phyloP scores from a whole-genome alignment of 768 basidiomycete species.

The Terana coerulea region DNA sequence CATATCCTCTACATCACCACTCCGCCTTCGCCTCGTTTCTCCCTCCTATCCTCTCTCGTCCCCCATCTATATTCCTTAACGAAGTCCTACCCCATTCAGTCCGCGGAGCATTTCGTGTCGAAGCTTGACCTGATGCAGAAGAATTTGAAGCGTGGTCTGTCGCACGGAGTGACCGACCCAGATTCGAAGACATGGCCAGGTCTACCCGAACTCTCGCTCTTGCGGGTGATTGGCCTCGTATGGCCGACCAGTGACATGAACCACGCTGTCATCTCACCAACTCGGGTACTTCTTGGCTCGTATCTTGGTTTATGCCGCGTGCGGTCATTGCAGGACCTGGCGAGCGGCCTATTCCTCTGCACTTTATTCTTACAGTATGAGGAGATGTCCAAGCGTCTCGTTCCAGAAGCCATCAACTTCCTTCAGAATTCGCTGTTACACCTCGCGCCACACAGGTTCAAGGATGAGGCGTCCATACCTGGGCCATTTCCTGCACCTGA shows the following conservation, averaged over 20 bases:
- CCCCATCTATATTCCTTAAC: constrained; percentile 79
- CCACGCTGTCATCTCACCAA: constrained; percentile 84
- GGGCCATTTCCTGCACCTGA: constrained; percentile 73
- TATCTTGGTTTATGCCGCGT: constrained; percentile 86
- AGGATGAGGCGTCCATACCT: constrained; percentile 46
- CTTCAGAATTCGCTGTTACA: constrained; percentile 65
- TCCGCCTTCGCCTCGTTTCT: constrained; percentile 55
- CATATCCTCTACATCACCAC: constrained; percentile 77
- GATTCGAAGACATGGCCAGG: constrained; percentile 88
- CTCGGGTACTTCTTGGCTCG: constrained; percentile 84
- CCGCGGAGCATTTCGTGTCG: constrained; percentile 73
- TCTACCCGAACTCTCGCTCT: constrained; percentile 71
- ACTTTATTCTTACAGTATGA: constrained; percentile 86
- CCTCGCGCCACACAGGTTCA: constrained; percentile 63
- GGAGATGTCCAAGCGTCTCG: constrained; percentile 73
- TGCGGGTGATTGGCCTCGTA: constrained; percentile 73
- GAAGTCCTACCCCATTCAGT: constrained; percentile 74
- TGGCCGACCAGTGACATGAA: constrained; percentile 97
- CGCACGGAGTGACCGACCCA: constrained; percentile 54
- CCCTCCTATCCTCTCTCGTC: constrained; percentile 59
- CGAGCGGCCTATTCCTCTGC: constrained; percentile 86
- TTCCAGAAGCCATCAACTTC: constrained; percentile 90
- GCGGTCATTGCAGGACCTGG: constrained; percentile 67
- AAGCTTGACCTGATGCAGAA: constrained; percentile 92
- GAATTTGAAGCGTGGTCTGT: constrained; percentile 82